Percentiles rank a stretch among this genome's conserved stretches.
phyloP scores from a whole-genome alignment of 495 filamentous ascomycete species.

The Hypoxylon perforatum region DNA sequence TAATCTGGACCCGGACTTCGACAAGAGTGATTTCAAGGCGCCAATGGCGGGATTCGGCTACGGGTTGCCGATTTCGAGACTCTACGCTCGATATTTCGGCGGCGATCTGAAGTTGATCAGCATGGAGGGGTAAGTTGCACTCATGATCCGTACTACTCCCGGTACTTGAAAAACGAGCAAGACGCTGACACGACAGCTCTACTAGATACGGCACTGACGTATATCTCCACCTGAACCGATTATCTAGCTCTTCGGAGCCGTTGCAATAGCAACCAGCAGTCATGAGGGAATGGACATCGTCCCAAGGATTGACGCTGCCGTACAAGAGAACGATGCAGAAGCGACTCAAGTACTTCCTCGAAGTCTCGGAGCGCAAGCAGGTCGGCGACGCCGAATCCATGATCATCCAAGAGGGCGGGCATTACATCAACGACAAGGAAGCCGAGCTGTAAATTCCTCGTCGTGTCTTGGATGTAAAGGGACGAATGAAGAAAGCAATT shows the following conservation, averaged over 20 bases:
- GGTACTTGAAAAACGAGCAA: constrained; percentile 4
- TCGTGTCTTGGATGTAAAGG: no score
- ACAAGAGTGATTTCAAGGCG: constrained; percentile 99
- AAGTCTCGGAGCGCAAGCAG: constrained; percentile 85
- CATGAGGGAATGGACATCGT: constrained; percentile 79
- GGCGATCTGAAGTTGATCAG: constrained; percentile 97
- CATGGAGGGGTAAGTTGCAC: constrained; percentile 92
- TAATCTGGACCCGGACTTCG: constrained; percentile 94
- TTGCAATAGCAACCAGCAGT: constrained; percentile 98
- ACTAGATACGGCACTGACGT: constrained; percentile 95
- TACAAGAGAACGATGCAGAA: constrained; percentile 68
- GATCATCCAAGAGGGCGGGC: constrained; percentile 57
- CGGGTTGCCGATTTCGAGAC: constrained; percentile 88
- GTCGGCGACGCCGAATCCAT: constrained; percentile 84
- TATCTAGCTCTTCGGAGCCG: constrained; percentile 95
- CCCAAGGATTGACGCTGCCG: constrained; percentile 89
- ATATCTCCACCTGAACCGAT: constrained; percentile 95
- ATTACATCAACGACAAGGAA: constrained; percentile 16
- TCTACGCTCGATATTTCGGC: constrained; percentile 97
- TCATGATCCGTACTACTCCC: not conserved
- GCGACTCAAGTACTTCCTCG: constrained; percentile 64
- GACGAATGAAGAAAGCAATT: no score
- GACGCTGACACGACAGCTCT: constrained; percentile 22
- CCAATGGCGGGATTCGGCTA: constrained; percentile 99
- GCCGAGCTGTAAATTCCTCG: constrained; percentile 33